Evolutionary conservation across 164 flowering plant genomes (phyloP).

Genomic region (Euptelea pleiosperma): DNA sequence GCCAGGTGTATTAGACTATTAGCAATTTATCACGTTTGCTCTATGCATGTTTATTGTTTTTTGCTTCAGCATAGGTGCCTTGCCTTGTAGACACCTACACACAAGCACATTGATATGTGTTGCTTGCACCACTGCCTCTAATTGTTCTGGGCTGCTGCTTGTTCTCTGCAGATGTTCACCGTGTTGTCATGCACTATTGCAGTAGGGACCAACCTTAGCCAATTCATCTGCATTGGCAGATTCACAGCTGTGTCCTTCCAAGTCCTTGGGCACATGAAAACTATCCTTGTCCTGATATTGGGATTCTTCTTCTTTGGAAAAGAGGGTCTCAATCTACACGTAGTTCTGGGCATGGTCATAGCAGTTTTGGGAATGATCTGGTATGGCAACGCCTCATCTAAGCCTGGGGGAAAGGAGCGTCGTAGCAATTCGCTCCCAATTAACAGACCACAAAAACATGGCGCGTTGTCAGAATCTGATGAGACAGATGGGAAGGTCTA

Average conservation of each 20-base stretch:
- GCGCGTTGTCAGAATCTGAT: slow-evolving; percentile 30
- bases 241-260: slow-evolving; percentile 84
- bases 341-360: slow-evolving; percentile 75
- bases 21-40: too few relatives aligned
- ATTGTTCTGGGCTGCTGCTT: too few relatives aligned
- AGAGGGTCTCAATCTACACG: slow-evolving; percentile 83
- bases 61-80: too few relatives aligned
- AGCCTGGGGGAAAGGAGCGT: slow-evolving; percentile 84
- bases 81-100: too few relatives aligned
- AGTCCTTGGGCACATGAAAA: slow-evolving; percentile 91
- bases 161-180: slow-evolving; percentile 53
- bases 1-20: too few relatives aligned
- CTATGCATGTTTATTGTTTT: too few relatives aligned
- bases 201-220: slow-evolving; percentile 77
- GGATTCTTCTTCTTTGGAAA: slow-evolving; percentile 86
- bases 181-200: slow-evolving; percentile 72
- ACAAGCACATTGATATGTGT: too few relatives aligned
- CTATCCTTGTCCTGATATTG: slow-evolving; percentile 60
- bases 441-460: slow-evolving; percentile 38
- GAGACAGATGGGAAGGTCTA: slow-evolving; percentile 50
- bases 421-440: slow-evolving; percentile 35
- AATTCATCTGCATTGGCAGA: slow-evolving; percentile 89
- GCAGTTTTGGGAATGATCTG: slow-evolving; percentile 85
- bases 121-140: too few relatives aligned
- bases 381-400: slow-evolving; percentile 87